Base-by-base conservation (phyloP, 108 stramenopile species). In the Cyclotella atomus region DNA sequence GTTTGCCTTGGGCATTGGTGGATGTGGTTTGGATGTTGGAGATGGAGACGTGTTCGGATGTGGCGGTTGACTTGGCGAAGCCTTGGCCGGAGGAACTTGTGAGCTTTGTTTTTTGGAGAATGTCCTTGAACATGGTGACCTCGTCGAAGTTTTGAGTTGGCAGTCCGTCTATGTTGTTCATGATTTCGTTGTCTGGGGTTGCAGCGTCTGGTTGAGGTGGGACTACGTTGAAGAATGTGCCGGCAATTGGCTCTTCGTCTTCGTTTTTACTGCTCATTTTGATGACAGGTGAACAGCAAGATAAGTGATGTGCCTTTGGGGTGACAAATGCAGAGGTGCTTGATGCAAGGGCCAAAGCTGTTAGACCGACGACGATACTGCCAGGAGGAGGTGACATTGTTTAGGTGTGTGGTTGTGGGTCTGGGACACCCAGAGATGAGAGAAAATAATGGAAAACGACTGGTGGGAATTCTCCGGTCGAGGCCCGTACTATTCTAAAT, bases 161-260 rank as follows among this genome's bases (percentile, higher is more conserved):
- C 14, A 72, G 50, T 14, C 28, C 45, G 6, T 41, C 30, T 20
- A 35, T 24, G 56, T 47, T 46, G 17, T 47, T 55, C 28, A 36
- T 49, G 14, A 44, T 28, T 19, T 49, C 64, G 8, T 46, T 36
- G 0, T 35, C 45, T 41, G 15, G 32, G 23, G 38, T 6, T 8
- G 60, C 33, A 3, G 17, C 49, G 15, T 65, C 62, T 52, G 36
- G 4, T 24, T 71, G 14, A 12, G 76, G 49, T 15, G 82, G 82
- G 0, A 83, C 78, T 24, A 34, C 68, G 68, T 83, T 68, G 68
- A 83, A 83, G 38, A 83, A 83, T 35, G 82, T 79, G 23, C 82
- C 82, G 8, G 82, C 30, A 3, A 75, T 35, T 54, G 73, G 73
- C 15, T 67, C 61, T 15, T 73, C 79, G 15, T 80, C 47, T 9